Base-by-base conservation (phyloP, 2,329 filamentous ascomycete genomes). In the Magnaporthiopsis poae region DNA sequence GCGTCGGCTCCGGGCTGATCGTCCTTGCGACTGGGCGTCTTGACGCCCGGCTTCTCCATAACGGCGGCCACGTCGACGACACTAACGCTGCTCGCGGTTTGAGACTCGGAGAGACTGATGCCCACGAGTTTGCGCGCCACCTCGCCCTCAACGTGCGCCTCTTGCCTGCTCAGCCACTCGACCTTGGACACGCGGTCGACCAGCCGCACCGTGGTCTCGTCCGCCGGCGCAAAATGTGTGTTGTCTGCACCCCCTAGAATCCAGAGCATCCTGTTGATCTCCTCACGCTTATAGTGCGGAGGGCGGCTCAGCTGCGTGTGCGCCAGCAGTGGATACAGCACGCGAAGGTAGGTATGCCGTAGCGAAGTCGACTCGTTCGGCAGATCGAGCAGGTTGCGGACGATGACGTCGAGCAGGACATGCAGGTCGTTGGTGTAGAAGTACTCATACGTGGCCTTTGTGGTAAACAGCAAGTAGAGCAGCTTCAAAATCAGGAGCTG, bases 391-490 rank as follows among this genome's bases (percentile, higher is more conserved):
- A 99, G 82, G 73, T 99, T 99, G 61, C 95, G 90, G 68, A 99
- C 91, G 67, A 99, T 92, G 70, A 99, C 95, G 74, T 99, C 95
- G 62, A 98, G 84, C 21, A 99, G 85, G 5, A 99, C 95, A 67
- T 92, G 90, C 36, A 99, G 82, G 74, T 99, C 95, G 75, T 99
- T 99, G 35, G 92, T 97, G 77, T 98, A 99, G 75, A 99, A 99
- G 77, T 98, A 99, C 78, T 99, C 95, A 76, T 95, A 92, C 0
- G 95, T 99, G 21, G 90, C 86, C 67, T 87, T 87, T 12, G 92
- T 98, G 5, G 93, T 96, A 78, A 99, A 99, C 12, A 99, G 84
- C 52, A 99, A 86, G 77, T 98, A 99, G 35, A 99, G 82, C 5
- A 97, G 86, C 78, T 99, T 99, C 60, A 99, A 83, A 68, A 98